Evolutionary conservation across 371 early-diverging fungal species (phyloP).

Genomic region (Furculomyces boomerangus): DNA sequence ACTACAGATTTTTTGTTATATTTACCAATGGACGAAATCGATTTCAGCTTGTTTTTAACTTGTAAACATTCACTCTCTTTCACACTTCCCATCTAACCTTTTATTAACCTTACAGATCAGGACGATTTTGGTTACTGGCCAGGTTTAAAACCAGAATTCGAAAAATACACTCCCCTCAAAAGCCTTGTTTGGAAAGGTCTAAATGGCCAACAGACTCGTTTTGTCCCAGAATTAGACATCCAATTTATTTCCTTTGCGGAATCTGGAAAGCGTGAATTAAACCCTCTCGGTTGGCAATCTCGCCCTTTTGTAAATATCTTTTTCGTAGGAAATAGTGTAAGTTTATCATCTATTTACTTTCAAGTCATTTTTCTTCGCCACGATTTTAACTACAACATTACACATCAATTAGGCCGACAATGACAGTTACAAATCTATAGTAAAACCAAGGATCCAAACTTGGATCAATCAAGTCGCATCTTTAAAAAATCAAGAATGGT

Average conservation of each 20-base stretch:
- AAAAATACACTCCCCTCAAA: constrained; percentile 56
- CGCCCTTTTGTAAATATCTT: constrained; percentile 47
- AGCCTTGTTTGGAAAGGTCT: constrained; percentile 71
- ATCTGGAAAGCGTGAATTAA: constrained; percentile 24
- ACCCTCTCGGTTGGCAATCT: constrained; percentile 35
- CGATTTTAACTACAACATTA: neutral
- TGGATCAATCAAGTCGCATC: constrained; percentile 61
- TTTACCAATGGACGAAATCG: too few relatives aligned
- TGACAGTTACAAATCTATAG: constrained; percentile 57
- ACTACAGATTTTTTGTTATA: too few relatives aligned
- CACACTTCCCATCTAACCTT: too few relatives aligned
- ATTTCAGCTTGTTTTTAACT: too few relatives aligned
- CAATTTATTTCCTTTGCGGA: constrained; percentile 29
- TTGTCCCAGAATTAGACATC: constrained; percentile 14
- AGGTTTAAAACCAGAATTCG: constrained; percentile 45
- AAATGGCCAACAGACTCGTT: constrained; percentile 37
- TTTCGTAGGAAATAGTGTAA: constrained; percentile 64
- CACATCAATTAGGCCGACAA: constrained; percentile 34
- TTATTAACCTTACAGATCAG: constrained; percentile 37
- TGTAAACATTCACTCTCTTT: too few relatives aligned
- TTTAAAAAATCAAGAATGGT: constrained; percentile 81
- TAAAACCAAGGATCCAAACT: constrained; percentile 52
- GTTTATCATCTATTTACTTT: constrained; percentile 4
- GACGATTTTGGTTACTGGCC: constrained; percentile 68
- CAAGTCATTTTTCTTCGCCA: too few relatives aligned